Percentiles rank a stretch among this genome's conserved stretches.
Evolutionary conservation across 2,329 filamentous ascomycete genomes (phyloP).

Genomic region (Colletotrichum spinosum): DNA sequence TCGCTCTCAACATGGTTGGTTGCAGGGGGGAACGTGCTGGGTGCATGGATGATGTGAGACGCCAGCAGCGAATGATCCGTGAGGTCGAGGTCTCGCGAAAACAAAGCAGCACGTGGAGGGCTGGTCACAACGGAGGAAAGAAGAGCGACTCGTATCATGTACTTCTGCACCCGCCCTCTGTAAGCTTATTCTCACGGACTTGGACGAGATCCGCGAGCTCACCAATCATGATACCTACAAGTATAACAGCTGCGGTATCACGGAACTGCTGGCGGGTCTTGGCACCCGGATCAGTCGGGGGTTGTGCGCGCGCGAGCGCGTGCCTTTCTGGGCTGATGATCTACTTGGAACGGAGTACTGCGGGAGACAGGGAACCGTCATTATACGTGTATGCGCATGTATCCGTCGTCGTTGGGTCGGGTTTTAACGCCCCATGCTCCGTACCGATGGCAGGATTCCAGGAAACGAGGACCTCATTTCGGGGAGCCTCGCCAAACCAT

Average conservation of each 20-base stretch:
- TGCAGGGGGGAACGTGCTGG: slow-evolving; percentile 19
- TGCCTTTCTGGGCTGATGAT: slow-evolving; percentile 19
- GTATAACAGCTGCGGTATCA: slow-evolving; percentile 29
- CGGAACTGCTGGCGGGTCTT: slow-evolving; percentile 27
- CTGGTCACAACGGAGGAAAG: slow-evolving; percentile 2
- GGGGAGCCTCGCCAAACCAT: slow-evolving; percentile 25
- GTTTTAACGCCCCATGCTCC: too few relatives aligned
- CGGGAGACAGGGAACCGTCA: too few relatives aligned
- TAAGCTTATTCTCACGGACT: slow-evolving; percentile 35
- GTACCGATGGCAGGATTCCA: slow-evolving; percentile 5
- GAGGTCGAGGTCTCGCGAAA: slow-evolving; percentile 4
- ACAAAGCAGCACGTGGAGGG: not conserved
- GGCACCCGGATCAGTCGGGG: slow-evolving; percentile 37
- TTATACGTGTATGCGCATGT: too few relatives aligned
- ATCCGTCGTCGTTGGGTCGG: too few relatives aligned
- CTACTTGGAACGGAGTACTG: slow-evolving; percentile 12
- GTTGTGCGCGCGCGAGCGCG: slow-evolving; percentile 26
- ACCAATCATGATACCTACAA: slow-evolving; percentile 7
- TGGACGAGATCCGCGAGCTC: not conserved
- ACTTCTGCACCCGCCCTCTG: not conserved
- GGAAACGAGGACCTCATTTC: slow-evolving; percentile 29
- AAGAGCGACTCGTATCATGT: slow-evolving; percentile 19
- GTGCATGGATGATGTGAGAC: slow-evolving; percentile 35
- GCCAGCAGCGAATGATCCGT: slow-evolving; percentile 9
- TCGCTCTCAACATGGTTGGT: too few relatives aligned